Evolutionary conservation across 768 basidiomycete genomes (phyloP), one percentile per base, ranked within the genome.

Genomic region (Baorangia bicolor): DNA sequence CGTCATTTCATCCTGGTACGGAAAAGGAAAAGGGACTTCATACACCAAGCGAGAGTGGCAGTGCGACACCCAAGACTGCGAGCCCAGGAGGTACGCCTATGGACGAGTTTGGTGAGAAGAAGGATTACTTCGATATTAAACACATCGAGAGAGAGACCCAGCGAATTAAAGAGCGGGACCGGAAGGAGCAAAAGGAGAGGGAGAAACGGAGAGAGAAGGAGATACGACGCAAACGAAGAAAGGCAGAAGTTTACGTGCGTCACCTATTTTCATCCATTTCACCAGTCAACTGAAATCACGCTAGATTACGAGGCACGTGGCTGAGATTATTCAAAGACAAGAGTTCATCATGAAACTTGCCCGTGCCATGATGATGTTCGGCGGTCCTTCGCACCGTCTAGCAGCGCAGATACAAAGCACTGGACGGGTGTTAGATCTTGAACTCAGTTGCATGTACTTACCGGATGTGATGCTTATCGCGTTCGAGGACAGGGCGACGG

Each of bases 351-450:
- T 92, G 70, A 93, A 92, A 75, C 81, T 94, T 28, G 82, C 87
- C 7, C 82, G 90, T 48, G 85, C 90, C 11, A 85, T 94, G 79
- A 94, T 94, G 90, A 90, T 89, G 82, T 92, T 90, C 61, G 92
- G 91, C 11, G 87, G 86, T 2, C 90, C 91, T 20, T 82, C 87
- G 13, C 90, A 95, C 69, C 87, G 92, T 39, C 78, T 94, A 20
- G 90, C 87, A 64, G 80, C 89, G 2, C 91, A 94, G 67, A 84
- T 94, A 53, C 83, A 85, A 66, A 85, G 87, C 14, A 90, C 91
- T 1, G 90, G 86, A 14, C 80, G 79, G 8, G 89, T 93, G 14
- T 81, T 94, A 25, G 91, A 94, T 58, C 78, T 94, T 55, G 78
- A 81, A 60, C 78, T 85, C 43, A 81, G 80, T 48, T 87, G 90